Conservation (phyloP, 2,329 filamentous ascomycete genomes). For the Neonectria hederae region DNA sequence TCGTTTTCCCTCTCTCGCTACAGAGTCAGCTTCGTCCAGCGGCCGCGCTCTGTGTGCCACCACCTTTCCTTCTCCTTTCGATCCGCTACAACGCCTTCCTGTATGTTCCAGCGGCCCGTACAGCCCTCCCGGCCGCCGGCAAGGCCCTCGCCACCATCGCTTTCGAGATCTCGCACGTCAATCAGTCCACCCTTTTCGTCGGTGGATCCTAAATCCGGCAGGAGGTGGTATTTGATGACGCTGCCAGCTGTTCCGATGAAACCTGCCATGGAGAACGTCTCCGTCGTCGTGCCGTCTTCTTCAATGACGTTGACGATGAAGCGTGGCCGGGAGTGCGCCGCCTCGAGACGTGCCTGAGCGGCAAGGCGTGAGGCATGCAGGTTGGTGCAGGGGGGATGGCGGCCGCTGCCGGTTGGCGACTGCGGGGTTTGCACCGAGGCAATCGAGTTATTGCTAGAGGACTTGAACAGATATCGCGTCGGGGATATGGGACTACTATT, state of each 20-base stretch:
- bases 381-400: constrained; percentile 52
- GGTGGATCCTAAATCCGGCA: constrained; percentile 64
- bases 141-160: constrained; percentile 57
- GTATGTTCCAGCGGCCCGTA: constrained; percentile 58
- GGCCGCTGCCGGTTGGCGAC: constrained; percentile 25
- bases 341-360: constrained; percentile 72
- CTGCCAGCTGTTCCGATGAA: constrained; percentile 71
- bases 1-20: constrained; percentile 4
- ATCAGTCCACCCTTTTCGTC: constrained; percentile 67
- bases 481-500: constrained; percentile 39
- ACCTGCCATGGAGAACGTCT: constrained; percentile 65
- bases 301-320: constrained; percentile 68
- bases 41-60: constrained; percentile 61
- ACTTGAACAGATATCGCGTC: constrained; percentile 44
- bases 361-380: constrained; percentile 65
- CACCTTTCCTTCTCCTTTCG: constrained; percentile 60
- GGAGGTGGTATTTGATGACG: constrained; percentile 67
- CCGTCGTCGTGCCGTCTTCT: constrained; percentile 60
- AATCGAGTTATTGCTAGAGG: constrained; percentile 49
- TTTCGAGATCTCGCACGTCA: constrained; percentile 60
- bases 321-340: constrained; percentile 61
- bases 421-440: constrained; percentile 30
- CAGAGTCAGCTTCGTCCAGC: constrained; percentile 50
- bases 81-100: constrained; percentile 50
- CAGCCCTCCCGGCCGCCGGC: constrained; percentile 52